phyloP scores from a whole-genome alignment of 352 stramenopile species.

The Phytophthora citrophthora region DNA sequence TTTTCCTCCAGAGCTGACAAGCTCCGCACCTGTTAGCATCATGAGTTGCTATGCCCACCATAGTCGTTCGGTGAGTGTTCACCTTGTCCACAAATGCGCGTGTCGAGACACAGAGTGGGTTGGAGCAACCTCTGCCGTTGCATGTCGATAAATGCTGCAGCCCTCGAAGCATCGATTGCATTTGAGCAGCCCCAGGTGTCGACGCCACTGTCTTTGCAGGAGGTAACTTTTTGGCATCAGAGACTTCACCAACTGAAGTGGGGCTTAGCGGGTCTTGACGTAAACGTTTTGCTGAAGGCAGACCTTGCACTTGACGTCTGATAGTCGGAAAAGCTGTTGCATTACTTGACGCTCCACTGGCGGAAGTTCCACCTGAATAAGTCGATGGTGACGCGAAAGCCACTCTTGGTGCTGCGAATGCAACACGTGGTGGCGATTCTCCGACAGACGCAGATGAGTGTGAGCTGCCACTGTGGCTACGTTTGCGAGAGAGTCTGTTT shows the following conservation, averaged over 20 bases:
- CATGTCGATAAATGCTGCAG: slow-evolving; percentile 55
- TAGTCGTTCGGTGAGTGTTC: slow-evolving; percentile 35
- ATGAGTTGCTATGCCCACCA: slow-evolving; percentile 32
- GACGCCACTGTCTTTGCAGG: slow-evolving; percentile 14
- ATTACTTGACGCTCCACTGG: not conserved
- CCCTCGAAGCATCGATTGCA: slow-evolving; percentile 64
- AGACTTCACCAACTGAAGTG: slow-evolving; percentile 56
- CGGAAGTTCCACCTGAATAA: not conserved
- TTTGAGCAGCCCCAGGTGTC: slow-evolving; percentile 45
- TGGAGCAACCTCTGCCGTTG: slow-evolving; percentile 39
- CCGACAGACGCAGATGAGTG: not conserved
- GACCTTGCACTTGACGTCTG: slow-evolving; percentile 19
- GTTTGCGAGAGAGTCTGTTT: slow-evolving; percentile 23
- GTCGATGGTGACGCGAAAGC: slow-evolving; percentile 1
- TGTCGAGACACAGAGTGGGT: slow-evolving; percentile 62
- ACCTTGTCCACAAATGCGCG: slow-evolving; percentile 66
- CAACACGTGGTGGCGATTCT: slow-evolving; percentile 1
- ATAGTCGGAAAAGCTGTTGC: slow-evolving; percentile 7
- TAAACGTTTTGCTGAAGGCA: slow-evolving; percentile 34
- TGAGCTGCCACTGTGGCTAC: slow-evolving; percentile 21
- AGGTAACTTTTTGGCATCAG: slow-evolving; percentile 29
- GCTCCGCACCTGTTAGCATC: slow-evolving; percentile 48
- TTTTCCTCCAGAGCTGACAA: slow-evolving; percentile 64
- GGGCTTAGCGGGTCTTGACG: slow-evolving; percentile 46
- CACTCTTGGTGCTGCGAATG: slow-evolving; percentile 4